Evolutionary conservation across 2,329 filamentous ascomycete genomes (phyloP).

Genomic region (Exophiala xenobiotica): DNA sequence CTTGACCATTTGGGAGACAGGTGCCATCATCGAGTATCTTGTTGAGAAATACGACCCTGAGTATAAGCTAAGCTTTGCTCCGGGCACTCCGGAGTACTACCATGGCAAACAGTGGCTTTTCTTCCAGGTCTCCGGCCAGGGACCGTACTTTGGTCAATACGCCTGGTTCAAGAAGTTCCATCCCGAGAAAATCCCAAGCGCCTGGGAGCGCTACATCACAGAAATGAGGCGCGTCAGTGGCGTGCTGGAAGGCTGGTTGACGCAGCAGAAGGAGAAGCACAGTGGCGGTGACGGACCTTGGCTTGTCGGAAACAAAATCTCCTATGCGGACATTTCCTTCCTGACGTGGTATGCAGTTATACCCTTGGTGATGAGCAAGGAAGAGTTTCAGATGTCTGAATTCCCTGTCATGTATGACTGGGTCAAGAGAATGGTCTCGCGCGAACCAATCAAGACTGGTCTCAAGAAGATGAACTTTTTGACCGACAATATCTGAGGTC

Average conservation of each 20-base stretch:
- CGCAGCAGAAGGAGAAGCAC: conserved; percentile 26
- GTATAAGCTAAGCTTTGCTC: conserved; percentile 38
- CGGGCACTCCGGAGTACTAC: conserved; percentile 37
- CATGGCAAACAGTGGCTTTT: conserved; percentile 47
- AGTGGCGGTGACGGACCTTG: conserved; percentile 33
- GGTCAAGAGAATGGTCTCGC: conserved; percentile 12
- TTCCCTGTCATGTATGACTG: conserved; percentile 25
- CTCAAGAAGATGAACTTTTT: neutral
- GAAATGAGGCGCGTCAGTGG: conserved; percentile 47
- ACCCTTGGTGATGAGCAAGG: conserved; percentile 6
- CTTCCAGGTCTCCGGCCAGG: conserved; percentile 49
- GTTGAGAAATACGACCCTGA: conserved; percentile 47
- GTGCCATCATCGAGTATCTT: conserved; percentile 47
- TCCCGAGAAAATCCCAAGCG: conserved; percentile 44
- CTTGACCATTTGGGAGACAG: conserved; percentile 46
- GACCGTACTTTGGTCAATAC: conserved; percentile 51
- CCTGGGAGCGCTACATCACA: conserved; percentile 45
- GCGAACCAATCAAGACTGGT: conserved; percentile 14
- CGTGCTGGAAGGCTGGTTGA: conserved; percentile 45
- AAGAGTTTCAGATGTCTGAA: conserved; percentile 15
- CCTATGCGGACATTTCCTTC: conserved; percentile 46
- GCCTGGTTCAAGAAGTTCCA: conserved; percentile 46
- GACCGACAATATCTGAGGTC: too few species aligned
- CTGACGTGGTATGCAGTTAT: conserved; percentile 33
- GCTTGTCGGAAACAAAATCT: conserved; percentile 45